Base-by-base conservation (phyloP, 2,329 filamentous ascomycete species). In the Trichoderma pleuroti region DNA sequence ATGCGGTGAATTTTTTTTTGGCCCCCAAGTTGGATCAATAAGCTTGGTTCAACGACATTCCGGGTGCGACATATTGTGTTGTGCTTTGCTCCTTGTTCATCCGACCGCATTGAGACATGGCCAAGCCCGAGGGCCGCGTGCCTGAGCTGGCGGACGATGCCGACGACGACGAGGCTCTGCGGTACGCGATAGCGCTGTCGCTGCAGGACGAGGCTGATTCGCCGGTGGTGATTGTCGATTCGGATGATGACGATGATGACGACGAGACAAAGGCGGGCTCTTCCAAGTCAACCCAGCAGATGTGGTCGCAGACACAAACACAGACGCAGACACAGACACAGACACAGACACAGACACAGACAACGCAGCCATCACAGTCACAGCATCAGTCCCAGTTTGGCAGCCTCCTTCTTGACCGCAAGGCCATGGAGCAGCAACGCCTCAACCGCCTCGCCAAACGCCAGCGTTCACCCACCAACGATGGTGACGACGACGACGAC, bases 341-440 rank as follows among this genome's bases (percentile, higher is more conserved):
- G 8, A n/a, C n/a, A 14, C 21, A n/a, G n/a, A n/a, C 61, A 18
- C 61, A 64, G 11, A 1, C 36, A 4, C 28, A 34, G 4, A n/a
- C 71, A 3, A n/a, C 71, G 7, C 61, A 52, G 56, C 1, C 62
- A 10, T 26, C 63, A 5, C 63, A 56, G 16, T 7, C 49, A 10
- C 30, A 24, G 3, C 24, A 71, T 6, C 62, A 46, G 49, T 57
- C 67, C 24, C 70, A 73, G 63, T 75, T 78, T 34, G 83, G 84
- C 0, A 75, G 88, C 0, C 76, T 86, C 5, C 86, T 86, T 4
- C 80, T 97, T 1, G 87, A 97, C 81, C 88, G 94, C 42, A 93
- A 90, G 80, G 87, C 89, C 66, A 96, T 97, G 93, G 95, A 98
- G 79, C 85, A 90, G 76, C 93, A 97, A 78, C 89, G 95, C 52